Evolutionary conservation across 495 filamentous ascomycete genomes (phyloP).

Genomic region (Cercophora samala): DNA sequence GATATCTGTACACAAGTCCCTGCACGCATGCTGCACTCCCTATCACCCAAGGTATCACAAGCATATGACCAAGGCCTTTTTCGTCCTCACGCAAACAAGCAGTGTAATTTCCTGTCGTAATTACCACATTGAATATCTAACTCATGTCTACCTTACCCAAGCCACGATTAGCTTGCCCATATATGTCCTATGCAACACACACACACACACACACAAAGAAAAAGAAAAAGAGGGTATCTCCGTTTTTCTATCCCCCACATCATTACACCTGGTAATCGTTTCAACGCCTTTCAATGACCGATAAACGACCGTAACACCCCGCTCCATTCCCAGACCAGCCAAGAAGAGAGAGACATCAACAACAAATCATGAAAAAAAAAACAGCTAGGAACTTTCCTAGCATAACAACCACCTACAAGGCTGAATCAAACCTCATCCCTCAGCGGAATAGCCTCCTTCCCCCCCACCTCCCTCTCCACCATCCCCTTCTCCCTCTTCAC

Average conservation of each 20-base stretch:
- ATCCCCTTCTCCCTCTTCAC: neutral
- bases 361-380: neutral
- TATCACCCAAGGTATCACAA: neutral
- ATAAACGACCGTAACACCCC: neutral
- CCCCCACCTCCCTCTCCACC: neutral
- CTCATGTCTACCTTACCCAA: too few species aligned
- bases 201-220: too few species aligned
- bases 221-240: neutral
- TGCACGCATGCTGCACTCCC: neutral
- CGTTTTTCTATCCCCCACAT: neutral
- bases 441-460: neutral
- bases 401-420: neutral
- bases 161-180: neutral
- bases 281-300: neutral
- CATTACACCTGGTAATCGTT: neutral
- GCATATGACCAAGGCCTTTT: neutral
- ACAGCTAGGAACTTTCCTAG: neutral
- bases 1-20: too few species aligned
- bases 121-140: neutral
- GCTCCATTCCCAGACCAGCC: neutral
- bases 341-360: neutral
- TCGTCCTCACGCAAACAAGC: neutral
- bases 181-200: neutral
- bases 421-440: neutral
- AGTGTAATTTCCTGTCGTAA: neutral